Conservation (phyloP, 495 filamentous ascomycete species). For the Cladorrhinum samala region DNA sequence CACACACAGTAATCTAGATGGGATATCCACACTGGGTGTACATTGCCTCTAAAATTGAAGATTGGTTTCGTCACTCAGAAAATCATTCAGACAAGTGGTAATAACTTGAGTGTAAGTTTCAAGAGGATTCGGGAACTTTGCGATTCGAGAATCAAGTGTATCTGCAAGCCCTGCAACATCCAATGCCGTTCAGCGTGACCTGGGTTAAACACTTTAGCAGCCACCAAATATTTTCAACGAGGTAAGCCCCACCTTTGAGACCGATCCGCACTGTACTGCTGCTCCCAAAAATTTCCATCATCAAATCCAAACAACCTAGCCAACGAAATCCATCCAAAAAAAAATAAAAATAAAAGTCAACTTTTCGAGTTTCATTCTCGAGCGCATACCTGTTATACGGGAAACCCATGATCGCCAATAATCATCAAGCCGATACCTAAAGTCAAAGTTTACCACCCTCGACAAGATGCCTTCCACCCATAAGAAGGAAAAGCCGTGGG, state of each 20-base stretch:
- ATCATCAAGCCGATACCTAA: neutral
- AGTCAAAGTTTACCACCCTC: neutral
- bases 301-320: neutral
- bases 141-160: too few relatives aligned
- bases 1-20: neutral
- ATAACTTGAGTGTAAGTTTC: too few relatives aligned
- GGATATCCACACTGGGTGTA: neutral
- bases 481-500: conserved; percentile 94
- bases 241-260: neutral
- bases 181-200: too few relatives aligned
- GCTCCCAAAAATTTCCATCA: conserved; percentile 12
- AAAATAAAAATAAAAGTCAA: neutral
- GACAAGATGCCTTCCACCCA: conserved; percentile 81
- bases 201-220: too few relatives aligned
- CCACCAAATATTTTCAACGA: neutral
- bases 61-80: too few relatives aligned
- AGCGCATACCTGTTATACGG: neutral
- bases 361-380: neutral
- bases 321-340: neutral
- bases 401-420: neutral
- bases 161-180: too few relatives aligned
- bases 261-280: neutral
- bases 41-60: neutral
- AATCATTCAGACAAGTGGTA: neutral
- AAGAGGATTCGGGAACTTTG: too few relatives aligned